These are phyloP conservation scores for Cladochytrium replicatum DNA, from an alignment of 192 early-diverging fungal species.

Conservation along the genomic window DNA sequence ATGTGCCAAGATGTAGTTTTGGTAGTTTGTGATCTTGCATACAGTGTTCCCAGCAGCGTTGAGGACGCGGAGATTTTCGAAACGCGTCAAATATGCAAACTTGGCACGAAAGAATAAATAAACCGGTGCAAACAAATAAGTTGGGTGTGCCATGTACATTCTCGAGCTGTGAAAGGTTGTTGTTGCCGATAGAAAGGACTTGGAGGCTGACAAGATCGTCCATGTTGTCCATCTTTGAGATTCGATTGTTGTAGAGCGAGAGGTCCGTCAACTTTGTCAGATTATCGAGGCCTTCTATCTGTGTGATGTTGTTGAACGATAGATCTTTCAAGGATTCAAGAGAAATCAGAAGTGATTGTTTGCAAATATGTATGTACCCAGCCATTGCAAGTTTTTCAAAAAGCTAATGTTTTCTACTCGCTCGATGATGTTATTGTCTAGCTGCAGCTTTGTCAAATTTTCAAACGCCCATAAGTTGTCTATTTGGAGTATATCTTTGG, in stretches of 20 bases:
- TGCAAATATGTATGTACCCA: slow-evolving; percentile 24
- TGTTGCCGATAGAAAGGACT: slow-evolving; percentile 53
- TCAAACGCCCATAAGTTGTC: slow-evolving; percentile 53
- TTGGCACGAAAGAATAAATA: slow-evolving; percentile 3
- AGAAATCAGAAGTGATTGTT: background rate
- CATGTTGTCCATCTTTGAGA: slow-evolving; percentile 43
- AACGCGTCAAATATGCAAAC: slow-evolving; percentile 42
- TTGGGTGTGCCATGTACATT: slow-evolving; percentile 25
- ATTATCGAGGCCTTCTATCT: slow-evolving; percentile 46
- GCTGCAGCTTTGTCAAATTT: slow-evolving; percentile 52
- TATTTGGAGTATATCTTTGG: slow-evolving; percentile 51
- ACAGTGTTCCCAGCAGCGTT: slow-evolving; percentile 45
- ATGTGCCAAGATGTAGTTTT: slow-evolving; percentile 45
- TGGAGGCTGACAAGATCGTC: slow-evolving; percentile 47
- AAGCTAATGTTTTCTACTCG: slow-evolving; percentile 51
- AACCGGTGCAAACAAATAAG: slow-evolving; percentile 1
- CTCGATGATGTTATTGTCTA: slow-evolving; percentile 62
- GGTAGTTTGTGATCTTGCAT: slow-evolving; percentile 47
- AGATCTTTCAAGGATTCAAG: slow-evolving; percentile 33
- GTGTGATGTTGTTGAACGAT: slow-evolving; percentile 54
- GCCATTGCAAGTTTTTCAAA: slow-evolving; percentile 48
- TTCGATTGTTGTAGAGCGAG: slow-evolving; percentile 56
- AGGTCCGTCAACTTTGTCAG: slow-evolving; percentile 50
- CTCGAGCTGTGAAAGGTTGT: slow-evolving; percentile 36
- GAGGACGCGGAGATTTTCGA: slow-evolving; percentile 43